phyloP scores from a whole-genome alignment of 1,284 basidiomycete species.

The Apiotrichum akiyoshidainum region DNA sequence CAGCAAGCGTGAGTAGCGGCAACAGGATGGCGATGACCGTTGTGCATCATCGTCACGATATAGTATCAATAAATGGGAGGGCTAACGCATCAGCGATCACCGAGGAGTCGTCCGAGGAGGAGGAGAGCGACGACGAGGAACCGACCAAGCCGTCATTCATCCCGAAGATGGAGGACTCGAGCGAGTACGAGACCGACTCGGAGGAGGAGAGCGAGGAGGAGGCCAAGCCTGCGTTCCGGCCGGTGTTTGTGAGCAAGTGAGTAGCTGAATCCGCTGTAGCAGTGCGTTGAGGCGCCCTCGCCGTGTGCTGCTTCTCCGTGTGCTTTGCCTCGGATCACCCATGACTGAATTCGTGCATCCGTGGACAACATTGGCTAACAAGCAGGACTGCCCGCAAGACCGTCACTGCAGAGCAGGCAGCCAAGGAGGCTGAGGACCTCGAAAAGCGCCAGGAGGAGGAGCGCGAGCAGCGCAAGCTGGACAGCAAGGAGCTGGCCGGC shows the following conservation, averaged over 20 bases:
- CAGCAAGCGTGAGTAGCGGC: constrained; percentile 24
- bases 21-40: background rate
- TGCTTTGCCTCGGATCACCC: no score
- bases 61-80: no score
- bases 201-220: constrained; percentile 46
- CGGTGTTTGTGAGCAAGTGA: constrained; percentile 48
- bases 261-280: constrained; percentile 7
- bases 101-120: constrained; percentile 17
- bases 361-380: background rate
- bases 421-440: constrained; percentile 42
- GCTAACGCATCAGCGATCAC: constrained; percentile 14
- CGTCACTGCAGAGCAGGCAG: constrained; percentile 39
- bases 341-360: background rate
- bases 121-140: constrained; percentile 37
- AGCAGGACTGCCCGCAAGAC: constrained; percentile 37
- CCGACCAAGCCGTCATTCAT: constrained; percentile 24
- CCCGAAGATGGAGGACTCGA: constrained; percentile 32
- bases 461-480: constrained; percentile 42
- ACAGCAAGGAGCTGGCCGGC: constrained; percentile 47
- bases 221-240: constrained; percentile 47
- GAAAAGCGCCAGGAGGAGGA: constrained; percentile 39
- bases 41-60: background rate
- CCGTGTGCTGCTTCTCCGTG: no score
- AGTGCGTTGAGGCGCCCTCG: no score
- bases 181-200: constrained; percentile 51